Base-by-base conservation (phyloP, 1,284 basidiomycete species). In the Wolfiporia cocos region DNA sequence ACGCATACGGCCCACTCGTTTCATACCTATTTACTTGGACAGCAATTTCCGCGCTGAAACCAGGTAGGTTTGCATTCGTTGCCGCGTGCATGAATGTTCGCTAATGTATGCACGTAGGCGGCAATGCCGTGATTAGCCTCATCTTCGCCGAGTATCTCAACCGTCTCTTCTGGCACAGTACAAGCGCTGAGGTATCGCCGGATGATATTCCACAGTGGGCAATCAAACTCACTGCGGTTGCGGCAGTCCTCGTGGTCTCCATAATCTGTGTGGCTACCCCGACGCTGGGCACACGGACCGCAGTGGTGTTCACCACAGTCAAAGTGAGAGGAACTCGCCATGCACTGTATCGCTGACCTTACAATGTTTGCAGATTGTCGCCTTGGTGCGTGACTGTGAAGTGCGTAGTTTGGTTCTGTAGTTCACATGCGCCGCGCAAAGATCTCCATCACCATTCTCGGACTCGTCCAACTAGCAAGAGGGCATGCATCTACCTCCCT, bases 21-120 rank as follows among this genome's bases (percentile, higher is more conserved):
- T 90, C 91, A 9, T 93, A 87, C 59, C 71, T 94, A 6, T 93
- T 87, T 62, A 81, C 91, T 29, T 94, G 89, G 90, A 88, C 89
- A 22, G 81, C 88, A 1, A 93, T 97, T 30, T 85, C 87, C 33
- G 90, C 89, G 4, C 73, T 97, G 40, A 84, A 91, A 65, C 86
- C 92, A 51, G 91, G 82, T 81, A 51, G 37, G 73, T 49, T 22
- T 30, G 31, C 22, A 7, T n/a, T 32, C 39, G 29, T 14, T 9
- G 17, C 22, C 6, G 10, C 17, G 21, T 39, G 22, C 12, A 14
- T 34, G 29, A 18, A 19, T 28, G 15, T 43, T 39, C 15, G 15
- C 17, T 30, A 37, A n/a, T 49, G 1, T 15, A 2, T 18, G 23
- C 20, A 7, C 26, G 12, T 39, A 83, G 81, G 81, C 46, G 60